Evolutionary conservation across 2,329 filamentous ascomycete genomes (phyloP), one percentile per base, ranked within the genome.

Genomic region (Cadophora sp.): DNA sequence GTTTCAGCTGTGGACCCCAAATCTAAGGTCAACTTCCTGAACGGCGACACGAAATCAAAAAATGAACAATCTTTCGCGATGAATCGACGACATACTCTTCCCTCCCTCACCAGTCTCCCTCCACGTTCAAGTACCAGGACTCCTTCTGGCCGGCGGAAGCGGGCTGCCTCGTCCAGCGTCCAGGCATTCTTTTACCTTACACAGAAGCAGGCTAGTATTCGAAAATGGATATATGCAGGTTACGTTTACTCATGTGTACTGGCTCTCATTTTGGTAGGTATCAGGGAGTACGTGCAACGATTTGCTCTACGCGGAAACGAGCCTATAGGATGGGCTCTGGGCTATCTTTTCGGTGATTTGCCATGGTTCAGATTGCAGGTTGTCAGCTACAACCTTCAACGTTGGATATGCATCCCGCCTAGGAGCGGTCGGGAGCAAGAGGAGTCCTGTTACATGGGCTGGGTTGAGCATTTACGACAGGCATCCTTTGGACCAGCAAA

Each of bases 241-340:
- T 96, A 92, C 75, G 88, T 94, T 20, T 97, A 97, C 77, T 67
- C 83, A 0, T 85, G 87, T 58, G 87, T 96, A 8, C 62, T 89
- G 9, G 74, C 81, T 0, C 86, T 93, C 39, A 87, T 96, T 62
- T 79, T 97, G 3, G 79, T 88, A 3, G 91, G 89, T 0, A 85
- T 98, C 33, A 87, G 94, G 63, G 82, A 83, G 2, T 91, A 93
- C 72, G 87, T 98, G 59, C 80, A 85, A 47, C 79, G 81, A 51
- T 83, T 86, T 69, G 94, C 93, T 16, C 83, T 99, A 1, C 76
- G 84, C 41, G 88, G 87, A 18, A 81, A 88, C 61, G 96, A 99
- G 73, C 94, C 96, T 0, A 87, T 99, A 53, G 93, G 95, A 2
- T 99, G 96, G 96, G 94, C 93, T 0, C 79, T 97, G 13, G 91